Evolutionary conservation across 306 rosid species (phyloP).

Genomic region (Medicago lupulina): DNA sequence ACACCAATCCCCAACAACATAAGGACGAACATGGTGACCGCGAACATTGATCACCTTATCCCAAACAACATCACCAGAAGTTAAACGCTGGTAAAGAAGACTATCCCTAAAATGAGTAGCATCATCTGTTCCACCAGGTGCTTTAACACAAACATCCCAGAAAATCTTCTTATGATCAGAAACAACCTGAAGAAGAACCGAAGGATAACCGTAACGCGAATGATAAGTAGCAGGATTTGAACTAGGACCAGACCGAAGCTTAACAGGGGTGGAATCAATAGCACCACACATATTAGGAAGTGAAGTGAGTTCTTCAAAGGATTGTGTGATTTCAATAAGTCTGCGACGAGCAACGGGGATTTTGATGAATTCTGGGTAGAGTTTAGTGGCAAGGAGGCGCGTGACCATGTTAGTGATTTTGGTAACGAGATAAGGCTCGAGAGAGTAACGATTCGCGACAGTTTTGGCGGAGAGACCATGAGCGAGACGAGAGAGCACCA

Average conservation of each 20-base stretch:
- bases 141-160: slow-evolving; percentile 96
- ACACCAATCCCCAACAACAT: slow-evolving; percentile 91
- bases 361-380: slow-evolving; percentile 83
- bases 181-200: slow-evolving; percentile 86
- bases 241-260: slow-evolving; percentile 36
- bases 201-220: slow-evolving; percentile 66
- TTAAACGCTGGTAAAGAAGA: slow-evolving; percentile 63
- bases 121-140: slow-evolving; percentile 78
- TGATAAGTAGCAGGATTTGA: slow-evolving; percentile 52
- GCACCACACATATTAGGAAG: slow-evolving; percentile 96
- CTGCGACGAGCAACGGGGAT: slow-evolving; percentile 83
- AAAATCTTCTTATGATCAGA: slow-evolving; percentile 86
- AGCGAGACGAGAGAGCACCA: slow-evolving; percentile 90
- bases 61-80: slow-evolving; percentile 79
- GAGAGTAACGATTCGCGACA: slow-evolving; percentile 75
- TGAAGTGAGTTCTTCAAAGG: slow-evolving; percentile 82
- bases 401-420: slow-evolving; percentile 98
- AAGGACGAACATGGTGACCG: slow-evolving; percentile 78
- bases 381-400: slow-evolving; percentile 89
- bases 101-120: slow-evolving; percentile 84
- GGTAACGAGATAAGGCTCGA: slow-evolving; percentile 91
- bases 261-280: slow-evolving; percentile 76
- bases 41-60: slow-evolving; percentile 69
- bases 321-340: slow-evolving; percentile 72
- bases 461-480: slow-evolving; percentile 82